Percentiles rank a stretch among this genome's conserved stretches.
phyloP scores from a whole-genome alignment of 345 rosid species.

The Populus alba region DNA sequence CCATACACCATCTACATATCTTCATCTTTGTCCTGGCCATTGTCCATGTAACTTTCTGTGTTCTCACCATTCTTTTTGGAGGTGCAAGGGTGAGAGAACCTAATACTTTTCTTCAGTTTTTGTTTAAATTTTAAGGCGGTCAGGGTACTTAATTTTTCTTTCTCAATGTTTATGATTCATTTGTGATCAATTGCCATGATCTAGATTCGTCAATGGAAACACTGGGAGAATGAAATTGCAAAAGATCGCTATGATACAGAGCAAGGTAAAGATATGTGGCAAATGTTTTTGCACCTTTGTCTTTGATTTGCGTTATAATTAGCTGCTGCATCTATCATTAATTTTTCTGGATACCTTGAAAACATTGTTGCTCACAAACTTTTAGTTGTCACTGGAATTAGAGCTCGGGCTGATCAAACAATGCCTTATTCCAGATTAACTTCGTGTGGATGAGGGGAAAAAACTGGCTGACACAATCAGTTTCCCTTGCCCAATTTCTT shows the following conservation, averaged over 20 bases:
- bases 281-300: not conserved
- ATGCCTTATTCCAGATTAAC: not conserved
- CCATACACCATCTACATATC: conserved; percentile 31
- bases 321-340: not conserved
- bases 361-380: not conserved
- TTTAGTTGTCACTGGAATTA: not conserved
- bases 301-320: not conserved
- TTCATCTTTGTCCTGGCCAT: conserved; percentile 35
- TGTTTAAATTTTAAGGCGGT: not conserved
- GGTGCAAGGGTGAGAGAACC: conserved; percentile 25
- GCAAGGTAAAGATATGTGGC: conserved; percentile 33
- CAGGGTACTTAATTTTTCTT: not conserved
- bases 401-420: not conserved
- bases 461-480: too few species aligned
- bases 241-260: conserved; percentile 34
- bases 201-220: conserved; percentile 34
- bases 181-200: not conserved
- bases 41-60: conserved; percentile 29
- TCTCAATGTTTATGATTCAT: not conserved
- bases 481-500: conserved; percentile 3
- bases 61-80: conserved; percentile 29
- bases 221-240: conserved; percentile 28
- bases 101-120: not conserved
- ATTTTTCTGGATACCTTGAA: not conserved
- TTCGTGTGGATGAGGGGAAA: not conserved